Evolutionary conservation across 129 eudicot genomes (phyloP), one percentile per base, ranked within the genome.

Genomic region (Dittrichia graveolens): DNA sequence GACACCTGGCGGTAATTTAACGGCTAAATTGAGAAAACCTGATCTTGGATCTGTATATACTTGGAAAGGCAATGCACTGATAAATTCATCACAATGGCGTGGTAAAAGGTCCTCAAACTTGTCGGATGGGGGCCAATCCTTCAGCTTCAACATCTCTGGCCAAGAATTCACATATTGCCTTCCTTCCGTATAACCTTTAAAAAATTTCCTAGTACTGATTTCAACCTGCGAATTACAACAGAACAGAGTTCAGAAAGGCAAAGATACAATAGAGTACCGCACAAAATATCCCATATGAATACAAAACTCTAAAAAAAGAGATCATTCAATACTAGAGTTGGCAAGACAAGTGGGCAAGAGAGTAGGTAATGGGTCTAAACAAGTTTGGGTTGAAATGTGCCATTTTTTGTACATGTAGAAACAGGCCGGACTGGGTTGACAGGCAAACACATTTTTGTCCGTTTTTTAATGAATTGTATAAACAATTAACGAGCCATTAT

Each of bases 81-180:
- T 83, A 67, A 94, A 94, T 80, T 90, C 97, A 39, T 87, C 93
- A 61, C 93, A 88, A 58, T 94, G 99, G n/a, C 99, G 90, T 3
- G 99, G 99, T 67, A 94, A 53, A 31, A 88, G 74, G 69, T 94
- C 82, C 56, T 94, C 99, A 74, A 94, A 94, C 69, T 84, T 90
- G 75, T 88, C 86, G 39, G 96, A 88, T 66, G 99, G 99, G 9
- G 99, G 99, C 96, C 96, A 94, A 73, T 94, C 99, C 82, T 90
- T 94, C 40, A 94, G 80, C 79, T 90, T 94, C 49, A 94, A 87
- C 99, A 94, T 94, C 77, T 90, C 96, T 9, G 99, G 99, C 99
- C 99, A 94, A 34, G 72, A 80, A 78, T 94, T 90, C 61, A 43
- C 65, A 69, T 94, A 88, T 55, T 60, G 78, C 67, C 97, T 74